A percentile compares a stretch with the other conserved stretches of the same genome.
Conservation (phyloP, 805 yeast genomes). For the Saccharomycopsis synnaedendra region DNA sequence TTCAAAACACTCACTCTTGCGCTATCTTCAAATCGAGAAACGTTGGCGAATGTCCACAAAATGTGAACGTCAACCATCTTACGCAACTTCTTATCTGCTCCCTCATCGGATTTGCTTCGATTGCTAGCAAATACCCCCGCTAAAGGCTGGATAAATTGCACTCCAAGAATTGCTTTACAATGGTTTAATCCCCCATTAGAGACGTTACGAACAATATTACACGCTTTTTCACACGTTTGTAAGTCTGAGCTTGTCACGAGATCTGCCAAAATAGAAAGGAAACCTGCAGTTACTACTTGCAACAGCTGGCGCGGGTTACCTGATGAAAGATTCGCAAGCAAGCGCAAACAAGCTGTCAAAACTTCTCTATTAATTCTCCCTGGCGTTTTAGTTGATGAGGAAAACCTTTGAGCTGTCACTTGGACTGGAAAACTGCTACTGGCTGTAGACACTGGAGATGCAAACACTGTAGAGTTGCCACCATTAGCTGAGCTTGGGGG, state of each 20-base stretch:
- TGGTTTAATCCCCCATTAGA: conserved; percentile 12
- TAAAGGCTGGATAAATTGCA: conserved; percentile 10
- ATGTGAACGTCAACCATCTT: conserved; percentile 11
- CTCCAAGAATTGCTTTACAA: conserved; percentile 11
- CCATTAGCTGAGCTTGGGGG: not conserved
- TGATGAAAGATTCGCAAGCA: conserved; percentile 6
- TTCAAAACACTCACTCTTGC: conserved; percentile 6
- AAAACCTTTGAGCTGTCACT: not conserved
- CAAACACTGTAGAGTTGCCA: not conserved
- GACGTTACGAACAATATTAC: conserved; percentile 12
- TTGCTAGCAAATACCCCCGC: conserved; percentile 7
- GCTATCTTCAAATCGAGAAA: conserved; percentile 11
- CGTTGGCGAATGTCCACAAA: conserved; percentile 14
- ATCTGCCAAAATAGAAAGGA: conserved; percentile 12
- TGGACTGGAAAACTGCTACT: not conserved
- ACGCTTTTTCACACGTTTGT: conserved; percentile 9
- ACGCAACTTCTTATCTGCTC: not conserved
- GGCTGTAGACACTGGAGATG: not conserved
- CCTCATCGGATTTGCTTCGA: not conserved
- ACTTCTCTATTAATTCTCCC: not conserved
- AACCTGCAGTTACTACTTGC: conserved; percentile 12
- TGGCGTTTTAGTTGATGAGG: not conserved
- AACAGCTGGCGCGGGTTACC: conserved; percentile 13
- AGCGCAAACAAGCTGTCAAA: not conserved
- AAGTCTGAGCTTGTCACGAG: conserved; percentile 5